Base-by-base conservation (phyloP, 495 filamentous ascomycete genomes). In the Neurospora sp. region DNA sequence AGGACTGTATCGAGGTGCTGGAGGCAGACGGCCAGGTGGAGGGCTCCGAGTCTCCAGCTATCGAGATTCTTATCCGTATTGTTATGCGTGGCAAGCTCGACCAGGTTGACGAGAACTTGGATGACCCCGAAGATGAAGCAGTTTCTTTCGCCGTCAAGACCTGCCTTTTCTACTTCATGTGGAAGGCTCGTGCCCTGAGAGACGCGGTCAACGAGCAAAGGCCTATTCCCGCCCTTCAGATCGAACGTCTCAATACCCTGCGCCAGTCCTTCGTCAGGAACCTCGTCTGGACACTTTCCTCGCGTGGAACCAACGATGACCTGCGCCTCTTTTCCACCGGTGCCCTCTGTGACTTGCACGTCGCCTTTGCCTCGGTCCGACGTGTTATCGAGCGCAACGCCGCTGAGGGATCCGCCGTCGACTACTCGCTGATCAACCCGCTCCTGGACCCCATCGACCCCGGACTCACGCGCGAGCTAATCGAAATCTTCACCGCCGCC, bases 141-240 rank as follows among this genome's bases (percentile, higher is more conserved):
- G 89, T 94, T 7, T 84, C 86, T 11, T 90, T 88, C 72, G 91
- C 93, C 23, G 89, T 94, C 75, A 90, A 91, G 75, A 86, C 90
- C 7, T 81, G 92, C 31, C 83, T 94, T 35, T 93, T 94, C 84
- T 98, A 97, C 83, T 96, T 97, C 81, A 93, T 97, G 90, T 99
- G 96, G 96, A 94, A 95, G 75, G 87, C 93, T 10, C 89, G 90
- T 66, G 80, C 80, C 46, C 76, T 89, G 60, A 76, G 80, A 35
- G 78, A 79, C 27, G 69, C 78, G 8, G 79, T 90, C 31, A 80
- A 83, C 38, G 78, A 79, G 12, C 75, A 80, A 39, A 77, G 84
- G 11, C 85, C 83, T 37, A 85, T 90, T 35, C 69, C 85, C 1
- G 81, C 85, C 39, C 75, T 79, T 9, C 85, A 89, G 12, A 78